Evolutionary conservation across 1,284 basidiomycete species (phyloP).

Genomic region (Marasmius sp.): DNA sequence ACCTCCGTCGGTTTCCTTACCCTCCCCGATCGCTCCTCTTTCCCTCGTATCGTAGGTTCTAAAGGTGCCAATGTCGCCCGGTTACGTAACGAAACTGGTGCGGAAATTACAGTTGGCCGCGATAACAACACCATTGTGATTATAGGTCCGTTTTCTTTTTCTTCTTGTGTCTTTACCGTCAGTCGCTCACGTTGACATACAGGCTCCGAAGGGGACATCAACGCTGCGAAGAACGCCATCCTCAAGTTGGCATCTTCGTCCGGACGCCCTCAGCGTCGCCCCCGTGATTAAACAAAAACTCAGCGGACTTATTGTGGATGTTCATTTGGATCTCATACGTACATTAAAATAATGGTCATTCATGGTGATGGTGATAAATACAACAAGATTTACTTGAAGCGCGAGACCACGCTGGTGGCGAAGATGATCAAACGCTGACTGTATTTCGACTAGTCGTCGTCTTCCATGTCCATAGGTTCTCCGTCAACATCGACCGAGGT

Average conservation of each 20-base stretch:
- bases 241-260: conserved; percentile 57
- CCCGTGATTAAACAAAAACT: conserved; percentile 7
- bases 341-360: neutral
- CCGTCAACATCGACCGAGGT: neutral
- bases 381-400: no score
- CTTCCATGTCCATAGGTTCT: conserved; percentile 8
- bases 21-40: conserved; percentile 69
- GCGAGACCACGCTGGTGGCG: no score
- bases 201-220: conserved; percentile 72
- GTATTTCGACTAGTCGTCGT: neutral
- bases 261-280: conserved; percentile 47
- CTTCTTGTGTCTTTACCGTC: neutral
- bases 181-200: conserved; percentile 2
- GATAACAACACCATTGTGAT: conserved; percentile 85
- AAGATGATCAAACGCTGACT: no score
- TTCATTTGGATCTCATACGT: neutral
- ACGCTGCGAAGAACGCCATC: conserved; percentile 81
- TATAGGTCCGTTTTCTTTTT: conserved; percentile 56
- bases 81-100: conserved; percentile 82
- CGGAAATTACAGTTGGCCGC: conserved; percentile 86
- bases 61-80: conserved; percentile 87
- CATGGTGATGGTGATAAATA: neutral
- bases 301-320: neutral
- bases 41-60: conserved; percentile 86
- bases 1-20: conserved; percentile 78